phyloP scores from a whole-genome alignment of 2,329 filamentous ascomycete genomes.

The Lecanosticta acicola region DNA sequence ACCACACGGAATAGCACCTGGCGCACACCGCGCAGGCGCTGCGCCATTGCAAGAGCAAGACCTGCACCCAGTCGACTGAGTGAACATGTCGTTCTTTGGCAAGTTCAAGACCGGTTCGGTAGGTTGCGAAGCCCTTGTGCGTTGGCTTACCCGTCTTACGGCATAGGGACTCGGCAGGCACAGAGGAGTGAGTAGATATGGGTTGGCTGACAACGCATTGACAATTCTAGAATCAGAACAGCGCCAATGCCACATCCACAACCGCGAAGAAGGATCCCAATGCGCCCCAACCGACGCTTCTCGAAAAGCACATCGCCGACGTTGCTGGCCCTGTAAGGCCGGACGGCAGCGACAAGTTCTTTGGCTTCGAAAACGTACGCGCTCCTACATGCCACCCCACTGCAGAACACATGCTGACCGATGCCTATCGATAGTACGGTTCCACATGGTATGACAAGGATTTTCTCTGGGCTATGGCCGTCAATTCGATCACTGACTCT shows the following conservation, averaged over 20 bases:
- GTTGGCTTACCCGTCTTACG: conserved; percentile 1
- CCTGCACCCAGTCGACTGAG: neutral
- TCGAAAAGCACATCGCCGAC: conserved; percentile 73
- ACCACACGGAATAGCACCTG: neutral
- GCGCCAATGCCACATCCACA: conserved; percentile 36
- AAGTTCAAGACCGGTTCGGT: conserved; percentile 48
- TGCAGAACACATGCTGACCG: conserved; percentile 10
- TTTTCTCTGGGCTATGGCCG: neutral
- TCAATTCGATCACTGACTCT: conserved; percentile 8
- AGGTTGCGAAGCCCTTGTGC: conserved; percentile 24
- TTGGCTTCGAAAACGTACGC: conserved; percentile 94
- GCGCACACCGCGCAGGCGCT: conserved; percentile 5
- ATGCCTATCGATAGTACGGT: conserved; percentile 62
- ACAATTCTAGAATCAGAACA: conserved; percentile 44
- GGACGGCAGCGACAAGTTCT: conserved; percentile 96
- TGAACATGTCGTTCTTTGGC: conserved; percentile 50
- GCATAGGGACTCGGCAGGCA: conserved; percentile 3
- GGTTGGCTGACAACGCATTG: conserved; percentile 15
- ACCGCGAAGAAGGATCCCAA: conserved; percentile 56
- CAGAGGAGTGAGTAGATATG: conserved; percentile 14
- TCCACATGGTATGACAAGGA: conserved; percentile 75
- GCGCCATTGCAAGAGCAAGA: neutral
- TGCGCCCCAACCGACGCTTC: conserved; percentile 51
- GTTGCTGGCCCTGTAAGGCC: conserved; percentile 73
- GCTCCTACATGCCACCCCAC: conserved; percentile 1